These are phyloP conservation scores for Rhizomucor pusillus DNA, from an alignment of 371 early-diverging fungal genomes.

Conservation along the genomic window DNA sequence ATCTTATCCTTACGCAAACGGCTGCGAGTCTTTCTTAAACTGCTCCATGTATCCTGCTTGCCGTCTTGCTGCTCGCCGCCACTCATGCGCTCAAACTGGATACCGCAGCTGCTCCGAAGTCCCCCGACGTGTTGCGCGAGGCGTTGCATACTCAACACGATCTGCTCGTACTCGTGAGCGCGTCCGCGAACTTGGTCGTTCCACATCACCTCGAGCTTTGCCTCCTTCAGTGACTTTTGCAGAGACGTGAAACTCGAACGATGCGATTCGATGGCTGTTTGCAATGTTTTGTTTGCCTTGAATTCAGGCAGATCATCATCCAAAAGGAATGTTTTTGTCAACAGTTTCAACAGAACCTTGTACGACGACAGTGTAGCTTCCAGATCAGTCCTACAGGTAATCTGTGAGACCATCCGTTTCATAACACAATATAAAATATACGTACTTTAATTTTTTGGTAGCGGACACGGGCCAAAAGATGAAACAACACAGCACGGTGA, in stretches of 20 bases:
- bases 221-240: slow-evolving; percentile 59
- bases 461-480: slow-evolving; percentile 65
- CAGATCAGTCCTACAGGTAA: slow-evolving; percentile 47
- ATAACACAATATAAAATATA: background rate
- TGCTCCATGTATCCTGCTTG: slow-evolving; percentile 5
- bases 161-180: slow-evolving; percentile 34
- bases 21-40: background rate
- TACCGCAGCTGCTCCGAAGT: slow-evolving; percentile 62
- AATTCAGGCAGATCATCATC: slow-evolving; percentile 60
- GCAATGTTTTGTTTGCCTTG: slow-evolving; percentile 45
- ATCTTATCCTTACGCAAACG: background rate
- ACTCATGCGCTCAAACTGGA: slow-evolving; percentile 63
- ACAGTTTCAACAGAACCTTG: slow-evolving; percentile 48
- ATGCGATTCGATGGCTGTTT: slow-evolving; percentile 60
- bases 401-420: background rate
- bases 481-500: slow-evolving; percentile 52
- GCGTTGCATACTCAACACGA: slow-evolving; percentile 54
- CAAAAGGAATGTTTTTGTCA: slow-evolving; percentile 68
- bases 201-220: slow-evolving; percentile 59
- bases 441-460: slow-evolving; percentile 53
- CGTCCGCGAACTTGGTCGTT: slow-evolving; percentile 48
- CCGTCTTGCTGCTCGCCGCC: background rate
- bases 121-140: slow-evolving; percentile 70
- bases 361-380: slow-evolving; percentile 56
- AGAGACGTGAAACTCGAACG: slow-evolving; percentile 64